Evolutionary conservation across 1,139 yeast genomes (phyloP), one percentile per base, ranked within the genome.

Genomic region (Dujonia santamariae): DNA sequence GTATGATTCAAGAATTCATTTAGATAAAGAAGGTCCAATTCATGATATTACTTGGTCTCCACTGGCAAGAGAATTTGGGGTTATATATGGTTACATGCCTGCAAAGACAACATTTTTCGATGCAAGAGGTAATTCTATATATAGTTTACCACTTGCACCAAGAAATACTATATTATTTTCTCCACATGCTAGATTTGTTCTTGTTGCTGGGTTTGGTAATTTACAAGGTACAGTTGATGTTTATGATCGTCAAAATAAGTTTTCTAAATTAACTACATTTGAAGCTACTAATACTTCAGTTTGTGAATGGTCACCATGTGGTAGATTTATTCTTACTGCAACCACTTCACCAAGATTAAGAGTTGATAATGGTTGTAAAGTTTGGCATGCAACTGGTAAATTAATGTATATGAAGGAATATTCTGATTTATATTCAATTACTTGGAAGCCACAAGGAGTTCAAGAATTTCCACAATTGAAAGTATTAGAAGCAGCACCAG

Each of bases 291-390:
- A 94, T 63, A 88, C 97, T 9, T 84, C 95, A 19, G 95, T 84
- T 31, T 90, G 97, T 59, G 88, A 85, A 58, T 94, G 98, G 98
- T 82, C 95, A 3, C 98, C 99, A n/a, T 95, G 94, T 63, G 97
- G 98, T 26, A 78, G 95, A 53, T 87, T 75, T 54, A 80, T 94
- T 40, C 67, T 94, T 57, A 90, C 97, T 14, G 98, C 98, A 17
- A 94, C 98, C 6, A 92, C 98, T 0, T 80, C 97, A 16, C 99
- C 99, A 43, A 76, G 99, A 52, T 75, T 94, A 52, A 80, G 98
- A 55, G 99, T 94, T 34, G 99, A 94, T 59, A 94, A 94, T 58
- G 94, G 97, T 37, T 80, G 84, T 48, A 86, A 87, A 60, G 71
- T 94, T 50, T 92, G 97, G 97, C 95, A 92, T 58, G 88, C 82